Percentiles rank a stretch among this genome's conserved stretches.
phyloP scores from a whole-genome alignment of 768 basidiomycete species.

The Scleroderma bovista region DNA sequence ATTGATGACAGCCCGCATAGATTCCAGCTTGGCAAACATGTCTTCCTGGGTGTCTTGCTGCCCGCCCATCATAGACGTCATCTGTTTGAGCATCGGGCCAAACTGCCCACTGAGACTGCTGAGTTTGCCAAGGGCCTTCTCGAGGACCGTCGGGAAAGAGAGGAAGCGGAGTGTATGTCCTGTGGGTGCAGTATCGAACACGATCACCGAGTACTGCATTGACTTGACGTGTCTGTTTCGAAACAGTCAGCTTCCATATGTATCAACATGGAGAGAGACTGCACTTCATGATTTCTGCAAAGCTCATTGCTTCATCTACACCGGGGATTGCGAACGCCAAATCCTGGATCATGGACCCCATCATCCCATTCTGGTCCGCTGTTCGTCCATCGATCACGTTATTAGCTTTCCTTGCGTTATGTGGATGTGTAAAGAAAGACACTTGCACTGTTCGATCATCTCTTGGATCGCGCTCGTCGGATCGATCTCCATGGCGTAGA shows the following conservation, averaged over 20 bases:
- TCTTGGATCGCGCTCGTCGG: conserved; percentile 97
- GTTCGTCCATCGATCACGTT: background rate
- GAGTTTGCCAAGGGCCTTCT: conserved; percentile 94
- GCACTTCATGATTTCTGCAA: conserved; percentile 99
- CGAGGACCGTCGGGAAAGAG: conserved; percentile 96
- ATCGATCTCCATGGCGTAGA: conserved; percentile 99
- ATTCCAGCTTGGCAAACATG: conserved; percentile 97
- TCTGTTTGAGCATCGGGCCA: conserved; percentile 95
- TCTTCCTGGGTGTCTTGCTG: conserved; percentile 89
- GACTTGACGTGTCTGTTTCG: conserved; percentile 89
- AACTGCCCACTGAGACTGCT: conserved; percentile 91
- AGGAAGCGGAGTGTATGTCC: conserved; percentile 98
- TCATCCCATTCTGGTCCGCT: conserved; percentile 90
- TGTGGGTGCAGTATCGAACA: conserved; percentile 98
- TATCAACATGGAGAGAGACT: background rate
- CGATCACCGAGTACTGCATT: conserved; percentile 99
- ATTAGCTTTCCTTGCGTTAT: background rate
- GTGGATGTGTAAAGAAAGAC: background rate
- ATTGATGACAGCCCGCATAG: conserved; percentile 94
- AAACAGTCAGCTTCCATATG: background rate
- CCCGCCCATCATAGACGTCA: conserved; percentile 96
- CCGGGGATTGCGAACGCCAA: conserved; percentile 98
- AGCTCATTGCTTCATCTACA: conserved; percentile 99
- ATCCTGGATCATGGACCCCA: conserved; percentile 99
- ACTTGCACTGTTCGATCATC: conserved; percentile 94